Evolutionary conservation across 441 rosid genomes (phyloP), one percentile per base, ranked within the genome.

Genomic region (Populus hybrid): DNA sequence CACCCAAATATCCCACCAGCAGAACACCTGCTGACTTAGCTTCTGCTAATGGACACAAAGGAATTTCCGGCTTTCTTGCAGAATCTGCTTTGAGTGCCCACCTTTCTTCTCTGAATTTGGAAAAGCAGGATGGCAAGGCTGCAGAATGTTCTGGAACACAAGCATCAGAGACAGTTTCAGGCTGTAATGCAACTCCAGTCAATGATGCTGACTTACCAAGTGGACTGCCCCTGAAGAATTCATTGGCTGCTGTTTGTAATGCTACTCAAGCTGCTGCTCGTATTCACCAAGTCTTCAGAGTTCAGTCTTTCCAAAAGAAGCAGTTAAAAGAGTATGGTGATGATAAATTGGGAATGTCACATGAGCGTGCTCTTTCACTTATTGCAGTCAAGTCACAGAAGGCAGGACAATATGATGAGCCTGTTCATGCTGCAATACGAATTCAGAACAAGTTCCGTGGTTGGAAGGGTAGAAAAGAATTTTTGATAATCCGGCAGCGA

Each of bases 1-100:
- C 90, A 34, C 95, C 97, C 57, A 77, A 82, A 83, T 85, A 87
- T 79, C 92, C 94, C 67, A 69, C 85, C n/a, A 92, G 93, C 79
- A 86, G 88, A 84, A 89, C 97, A 73, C 91, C 99, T 71, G 93
- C 99, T 40, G 99, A 95, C 81, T 84, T 95, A 61, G 99, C 99
- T 73, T 91, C 97, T 57, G 86, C 87, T 69, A 91, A 87, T 73
- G 95, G 97, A 64, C 93, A 93, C 87, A 95, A 92, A 89, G 99
- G 99, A 82, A 95, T 93, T 67, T 90, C 97, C 26, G 99, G 94
- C 75, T 95, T 85, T 83, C 99, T 95, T 76, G 96, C 98, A 18
- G 98, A 91, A 79, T 91, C 85, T 82, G 83, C 88, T 77, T 82
- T 92, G 84, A 85, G 89, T 61, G 76, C 89, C 20, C 93, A 88